phyloP scores from a whole-genome alignment of 495 filamentous ascomycete species.

The Hypoxylon perforatum region DNA sequence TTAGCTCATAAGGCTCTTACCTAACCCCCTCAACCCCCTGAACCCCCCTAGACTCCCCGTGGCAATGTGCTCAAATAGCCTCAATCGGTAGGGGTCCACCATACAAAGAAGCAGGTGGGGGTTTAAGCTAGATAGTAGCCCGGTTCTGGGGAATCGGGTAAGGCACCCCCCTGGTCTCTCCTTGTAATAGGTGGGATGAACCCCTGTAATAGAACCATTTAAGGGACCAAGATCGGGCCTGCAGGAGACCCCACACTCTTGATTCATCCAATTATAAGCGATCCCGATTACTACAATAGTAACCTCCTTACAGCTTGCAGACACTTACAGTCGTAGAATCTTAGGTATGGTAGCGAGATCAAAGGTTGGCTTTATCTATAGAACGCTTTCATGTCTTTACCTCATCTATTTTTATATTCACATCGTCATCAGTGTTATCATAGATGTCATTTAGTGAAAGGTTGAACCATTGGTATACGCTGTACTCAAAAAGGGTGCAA shows the following conservation, averaged over 20 bases:
- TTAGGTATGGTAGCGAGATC: too few species aligned
- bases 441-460: too few species aligned
- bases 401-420: too few species aligned
- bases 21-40: background rate
- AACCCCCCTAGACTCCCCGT: background rate
- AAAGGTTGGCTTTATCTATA: too few species aligned
- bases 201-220: slow-evolving; percentile 11
- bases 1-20: background rate
- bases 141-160: slow-evolving; percentile 15
- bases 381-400: too few species aligned
- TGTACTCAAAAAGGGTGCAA: too few species aligned
- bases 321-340: too few species aligned
- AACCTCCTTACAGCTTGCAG: too few species aligned
- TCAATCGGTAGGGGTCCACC: slow-evolving; percentile 39
- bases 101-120: slow-evolving; percentile 16
- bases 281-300: too few species aligned
- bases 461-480: too few species aligned
- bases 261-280: background rate
- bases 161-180: background rate
- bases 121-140: slow-evolving; percentile 14
- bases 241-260: slow-evolving; percentile 15
- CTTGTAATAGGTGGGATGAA: slow-evolving; percentile 15
- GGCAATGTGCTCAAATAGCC: slow-evolving; percentile 64
- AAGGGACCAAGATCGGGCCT: slow-evolving; percentile 7
- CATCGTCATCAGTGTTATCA: too few species aligned